These are phyloP conservation scores for Eucalyptus pauciflora DNA, from an alignment of 345 rosid species.

Conservation along the genomic window DNA sequence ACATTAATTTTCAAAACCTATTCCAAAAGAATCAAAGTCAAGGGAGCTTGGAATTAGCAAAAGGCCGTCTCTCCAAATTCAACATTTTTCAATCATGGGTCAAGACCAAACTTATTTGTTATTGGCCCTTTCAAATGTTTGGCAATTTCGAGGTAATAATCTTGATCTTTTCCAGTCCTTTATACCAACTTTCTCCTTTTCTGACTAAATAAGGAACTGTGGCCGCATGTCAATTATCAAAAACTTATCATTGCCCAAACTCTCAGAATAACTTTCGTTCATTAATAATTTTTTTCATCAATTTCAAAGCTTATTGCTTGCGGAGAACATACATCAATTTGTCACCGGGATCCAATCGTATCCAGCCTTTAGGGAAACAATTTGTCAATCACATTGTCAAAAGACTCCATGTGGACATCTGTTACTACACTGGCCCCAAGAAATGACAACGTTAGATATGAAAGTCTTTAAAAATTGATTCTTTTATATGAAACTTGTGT, in stretches of 20 bases:
- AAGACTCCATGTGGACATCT: background rate
- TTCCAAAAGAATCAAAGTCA: background rate
- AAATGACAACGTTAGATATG: background rate
- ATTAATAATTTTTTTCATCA: background rate
- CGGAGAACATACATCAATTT: background rate
- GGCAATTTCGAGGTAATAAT: background rate
- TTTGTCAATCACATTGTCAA: background rate
- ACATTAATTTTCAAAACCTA: background rate
- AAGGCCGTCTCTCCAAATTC: background rate
- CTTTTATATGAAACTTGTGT: background rate
- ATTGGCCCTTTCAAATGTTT: background rate
- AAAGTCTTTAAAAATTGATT: background rate
- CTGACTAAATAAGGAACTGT: background rate
- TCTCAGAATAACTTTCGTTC: background rate
- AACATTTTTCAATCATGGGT: background rate
- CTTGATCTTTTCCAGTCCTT: background rate
- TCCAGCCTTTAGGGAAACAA: background rate
- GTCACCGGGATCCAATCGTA: background rate
- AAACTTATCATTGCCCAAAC: background rate
- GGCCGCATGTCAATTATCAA: background rate
- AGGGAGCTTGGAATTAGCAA: background rate
- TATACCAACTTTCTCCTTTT: background rate
- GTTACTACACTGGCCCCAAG: background rate
- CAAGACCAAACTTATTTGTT: background rate
- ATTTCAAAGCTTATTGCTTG: background rate